Percentiles rank a stretch among this genome's conserved stretches.
Evolutionary conservation across 1,284 basidiomycete species (phyloP).

Genomic region (Takashimella tepidaria): DNA sequence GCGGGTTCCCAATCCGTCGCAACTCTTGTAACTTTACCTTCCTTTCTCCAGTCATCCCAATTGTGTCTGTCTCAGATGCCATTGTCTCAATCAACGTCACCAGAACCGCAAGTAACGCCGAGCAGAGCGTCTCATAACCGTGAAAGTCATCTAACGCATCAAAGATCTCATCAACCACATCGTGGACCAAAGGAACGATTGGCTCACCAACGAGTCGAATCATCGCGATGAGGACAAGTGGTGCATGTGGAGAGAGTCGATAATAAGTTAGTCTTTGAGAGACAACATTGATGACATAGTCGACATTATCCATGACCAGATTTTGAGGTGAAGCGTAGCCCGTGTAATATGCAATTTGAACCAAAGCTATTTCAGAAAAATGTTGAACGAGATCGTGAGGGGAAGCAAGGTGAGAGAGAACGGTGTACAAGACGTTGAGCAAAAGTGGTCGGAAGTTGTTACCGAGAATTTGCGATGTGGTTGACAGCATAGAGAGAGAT

Average conservation of each 20-base stretch:
- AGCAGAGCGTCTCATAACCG: constrained; percentile 61
- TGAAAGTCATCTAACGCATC: constrained; percentile 89
- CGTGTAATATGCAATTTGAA: constrained; percentile 61
- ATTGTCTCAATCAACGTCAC: constrained; percentile 84
- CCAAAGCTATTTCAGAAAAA: constrained; percentile 65
- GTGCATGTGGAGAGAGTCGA: constrained; percentile 59
- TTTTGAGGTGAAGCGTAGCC: constrained; percentile 79
- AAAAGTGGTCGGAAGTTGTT: constrained; percentile 59
- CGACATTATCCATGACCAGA: constrained; percentile 83
- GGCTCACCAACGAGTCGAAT: constrained; percentile 76
- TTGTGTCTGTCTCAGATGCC: constrained; percentile 58
- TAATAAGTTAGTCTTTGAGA: constrained; percentile 70
- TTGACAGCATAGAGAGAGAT: constrained; percentile 64
- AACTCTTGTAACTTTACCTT: constrained; percentile 23
- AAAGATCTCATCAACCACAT: constrained; percentile 91
- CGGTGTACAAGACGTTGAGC: constrained; percentile 71
- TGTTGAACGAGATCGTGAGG: constrained; percentile 60
- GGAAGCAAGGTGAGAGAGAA: constrained; percentile 75
- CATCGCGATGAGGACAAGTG: constrained; percentile 67
- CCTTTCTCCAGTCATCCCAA: constrained; percentile 24
- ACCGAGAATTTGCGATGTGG: constrained; percentile 59
- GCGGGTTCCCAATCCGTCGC: constrained; percentile 46
- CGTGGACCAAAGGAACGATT: constrained; percentile 77
- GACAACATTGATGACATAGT: constrained; percentile 84
- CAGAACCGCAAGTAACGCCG: constrained; percentile 58